Conservation (phyloP, 768 basidiomycete species). For the Boletellus sp. region DNA sequence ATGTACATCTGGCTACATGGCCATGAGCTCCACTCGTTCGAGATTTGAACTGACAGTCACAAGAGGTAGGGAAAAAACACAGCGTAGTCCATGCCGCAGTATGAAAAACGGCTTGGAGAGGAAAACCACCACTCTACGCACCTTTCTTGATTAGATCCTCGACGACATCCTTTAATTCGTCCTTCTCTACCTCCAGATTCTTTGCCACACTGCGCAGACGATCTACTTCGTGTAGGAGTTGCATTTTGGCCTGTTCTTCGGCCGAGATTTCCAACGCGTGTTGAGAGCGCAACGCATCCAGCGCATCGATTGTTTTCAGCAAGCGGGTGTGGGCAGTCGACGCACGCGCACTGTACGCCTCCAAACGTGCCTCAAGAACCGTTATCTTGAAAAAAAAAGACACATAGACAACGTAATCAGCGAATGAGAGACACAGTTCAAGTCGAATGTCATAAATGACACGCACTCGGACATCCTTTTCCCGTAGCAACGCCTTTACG, state of each 20-base stretch:
- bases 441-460: background rate
- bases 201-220: slow-evolving; percentile 32
- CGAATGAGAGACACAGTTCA: background rate
- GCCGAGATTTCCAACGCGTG: slow-evolving; percentile 41
- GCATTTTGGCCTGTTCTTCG: slow-evolving; percentile 31
- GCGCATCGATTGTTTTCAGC: slow-evolving; percentile 44
- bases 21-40: slow-evolving; percentile 44
- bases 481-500: slow-evolving; percentile 13
- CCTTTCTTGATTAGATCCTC: slow-evolving; percentile 56
- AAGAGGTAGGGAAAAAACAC: background rate
- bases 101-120: background rate
- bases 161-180: slow-evolving; percentile 54
- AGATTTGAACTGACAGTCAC: slow-evolving; percentile 39
- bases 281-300: slow-evolving; percentile 41
- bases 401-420: background rate
- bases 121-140: slow-evolving; percentile 26
- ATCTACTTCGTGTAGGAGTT: slow-evolving; percentile 38
- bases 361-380: slow-evolving; percentile 29
- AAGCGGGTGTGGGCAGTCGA: slow-evolving; percentile 47
- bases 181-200: slow-evolving; percentile 42
- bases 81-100: background rate
- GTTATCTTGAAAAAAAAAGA: slow-evolving; percentile 22
- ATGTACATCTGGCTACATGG: slow-evolving; percentile 43
- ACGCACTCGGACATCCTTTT: slow-evolving; percentile 29
- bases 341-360: slow-evolving; percentile 36